Conservation (phyloP, 2,329 filamentous ascomycete genomes). For the Periconia macrospinosa region DNA sequence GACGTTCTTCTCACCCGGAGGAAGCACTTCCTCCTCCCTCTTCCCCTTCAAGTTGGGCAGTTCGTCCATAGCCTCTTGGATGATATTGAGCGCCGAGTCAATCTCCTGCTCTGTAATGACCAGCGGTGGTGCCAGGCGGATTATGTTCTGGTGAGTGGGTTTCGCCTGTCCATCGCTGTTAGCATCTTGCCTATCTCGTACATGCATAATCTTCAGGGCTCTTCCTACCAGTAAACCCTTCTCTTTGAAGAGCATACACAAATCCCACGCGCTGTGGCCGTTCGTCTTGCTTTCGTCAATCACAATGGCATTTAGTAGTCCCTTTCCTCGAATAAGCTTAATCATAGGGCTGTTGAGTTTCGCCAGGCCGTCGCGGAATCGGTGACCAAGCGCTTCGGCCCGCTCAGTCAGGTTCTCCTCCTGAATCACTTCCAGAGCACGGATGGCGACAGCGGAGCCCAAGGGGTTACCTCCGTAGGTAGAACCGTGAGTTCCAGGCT, state of each 20-base stretch:
- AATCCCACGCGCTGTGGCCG: constrained; percentile 90
- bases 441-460: constrained; percentile 92
- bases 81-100: constrained; percentile 73
- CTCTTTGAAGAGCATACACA: constrained; percentile 92
- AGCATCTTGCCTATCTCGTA: constrained; percentile 28
- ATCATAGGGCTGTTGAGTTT: constrained; percentile 81
- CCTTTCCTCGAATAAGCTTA: constrained; percentile 83
- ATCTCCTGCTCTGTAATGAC: constrained; percentile 92
- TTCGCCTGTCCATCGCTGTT: constrained; percentile 69
- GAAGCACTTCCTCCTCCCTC: constrained; percentile 56
- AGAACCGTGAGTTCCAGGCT: constrained; percentile 94
- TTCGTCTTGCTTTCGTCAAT: constrained; percentile 88
- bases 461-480: constrained; percentile 99
- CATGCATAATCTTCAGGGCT: constrained; percentile 46
- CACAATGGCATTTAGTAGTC: constrained; percentile 90
- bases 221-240: constrained; percentile 84
- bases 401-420: constrained; percentile 86
- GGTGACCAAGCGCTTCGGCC: constrained; percentile 76
- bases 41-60: constrained; percentile 69
- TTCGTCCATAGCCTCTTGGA: constrained; percentile 79
- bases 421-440: constrained; percentile 88
- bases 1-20: constrained; percentile 62
- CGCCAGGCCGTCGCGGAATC: constrained; percentile 78
- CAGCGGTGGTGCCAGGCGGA: constrained; percentile 92
- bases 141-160: constrained; percentile 98